A percentile compares a stretch with the other conserved stretches of the same genome.
Evolutionary conservation across 2,329 filamentous ascomycete species (phyloP).

Genomic region (Stenocarpella maydis): DNA sequence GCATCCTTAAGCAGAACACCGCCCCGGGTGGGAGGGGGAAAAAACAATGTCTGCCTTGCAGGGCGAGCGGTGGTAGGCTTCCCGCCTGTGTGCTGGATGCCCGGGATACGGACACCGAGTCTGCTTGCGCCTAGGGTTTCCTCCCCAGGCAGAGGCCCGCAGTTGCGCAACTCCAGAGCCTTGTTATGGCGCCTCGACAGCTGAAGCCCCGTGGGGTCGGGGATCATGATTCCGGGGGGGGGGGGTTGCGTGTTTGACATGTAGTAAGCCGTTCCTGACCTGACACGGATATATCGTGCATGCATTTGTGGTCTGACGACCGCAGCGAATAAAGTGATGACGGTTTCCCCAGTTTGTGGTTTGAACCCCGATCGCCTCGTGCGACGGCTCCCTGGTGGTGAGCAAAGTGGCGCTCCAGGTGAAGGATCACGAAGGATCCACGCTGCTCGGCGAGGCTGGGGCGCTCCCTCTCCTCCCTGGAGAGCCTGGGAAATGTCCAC

Average conservation of each 20-base stretch:
- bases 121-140: background rate
- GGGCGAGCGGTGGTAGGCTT: background rate
- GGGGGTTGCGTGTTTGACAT: background rate
- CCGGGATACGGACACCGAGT: background rate
- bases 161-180: background rate
- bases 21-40: background rate
- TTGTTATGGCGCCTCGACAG: background rate
- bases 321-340: background rate
- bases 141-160: background rate
- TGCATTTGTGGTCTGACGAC: background rate
- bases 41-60: background rate
- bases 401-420: background rate
- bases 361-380: constrained; percentile 14
- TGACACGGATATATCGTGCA: no score
- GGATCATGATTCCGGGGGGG: background rate
- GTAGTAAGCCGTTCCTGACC: background rate
- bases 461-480: background rate
- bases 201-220: background rate
- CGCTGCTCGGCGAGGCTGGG: background rate
- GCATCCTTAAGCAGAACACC: background rate
- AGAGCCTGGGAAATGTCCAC: background rate
- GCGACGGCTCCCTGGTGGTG: constrained; percentile 10
- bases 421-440: constrained; percentile 27
- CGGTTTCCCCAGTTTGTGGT: background rate
- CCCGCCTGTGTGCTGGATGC: background rate